These are phyloP conservation scores for Oldenlandia corymbosa DNA, from an alignment of 257 asterid genomes.

Conservation along the genomic window DNA sequence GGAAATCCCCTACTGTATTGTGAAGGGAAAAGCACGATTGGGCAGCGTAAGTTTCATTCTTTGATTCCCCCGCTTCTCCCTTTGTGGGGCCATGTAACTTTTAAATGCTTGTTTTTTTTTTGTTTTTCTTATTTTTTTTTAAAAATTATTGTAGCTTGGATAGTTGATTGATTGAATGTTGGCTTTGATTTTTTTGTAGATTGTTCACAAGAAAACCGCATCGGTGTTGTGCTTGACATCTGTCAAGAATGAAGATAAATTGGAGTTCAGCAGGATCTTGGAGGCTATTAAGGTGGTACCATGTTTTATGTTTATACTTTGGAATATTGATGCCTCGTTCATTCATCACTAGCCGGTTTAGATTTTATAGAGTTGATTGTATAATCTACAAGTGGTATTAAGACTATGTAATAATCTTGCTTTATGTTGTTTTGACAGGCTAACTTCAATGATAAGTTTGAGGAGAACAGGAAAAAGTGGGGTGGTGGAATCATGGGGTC, in stretches of 20 bases:
- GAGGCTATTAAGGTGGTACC: conserved; percentile 48
- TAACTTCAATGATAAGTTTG: conserved; percentile 43
- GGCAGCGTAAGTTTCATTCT: conserved; percentile 22
- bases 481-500: conserved; percentile 50
- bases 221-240: conserved; percentile 38
- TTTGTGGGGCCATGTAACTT: no score
- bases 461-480: conserved; percentile 40
- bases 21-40: conserved; percentile 36
- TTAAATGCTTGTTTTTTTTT: no score
- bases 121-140: no score
- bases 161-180: neutral
- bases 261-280: conserved; percentile 36
- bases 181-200: conserved; percentile 7
- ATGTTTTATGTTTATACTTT: no score
- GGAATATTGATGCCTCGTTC: no score
- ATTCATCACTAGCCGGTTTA: no score
- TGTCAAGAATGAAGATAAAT: conserved; percentile 43
- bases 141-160: no score
- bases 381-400: no score
- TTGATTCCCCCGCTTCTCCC: no score
- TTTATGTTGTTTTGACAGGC: conserved; percentile 24
- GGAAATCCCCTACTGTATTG: conserved; percentile 49
- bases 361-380: no score
- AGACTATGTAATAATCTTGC: neutral
- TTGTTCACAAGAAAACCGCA: conserved; percentile 42